Evolutionary conservation across 2,329 filamentous ascomycete species (phyloP).

Genomic region (Ilyonectria destructans): DNA sequence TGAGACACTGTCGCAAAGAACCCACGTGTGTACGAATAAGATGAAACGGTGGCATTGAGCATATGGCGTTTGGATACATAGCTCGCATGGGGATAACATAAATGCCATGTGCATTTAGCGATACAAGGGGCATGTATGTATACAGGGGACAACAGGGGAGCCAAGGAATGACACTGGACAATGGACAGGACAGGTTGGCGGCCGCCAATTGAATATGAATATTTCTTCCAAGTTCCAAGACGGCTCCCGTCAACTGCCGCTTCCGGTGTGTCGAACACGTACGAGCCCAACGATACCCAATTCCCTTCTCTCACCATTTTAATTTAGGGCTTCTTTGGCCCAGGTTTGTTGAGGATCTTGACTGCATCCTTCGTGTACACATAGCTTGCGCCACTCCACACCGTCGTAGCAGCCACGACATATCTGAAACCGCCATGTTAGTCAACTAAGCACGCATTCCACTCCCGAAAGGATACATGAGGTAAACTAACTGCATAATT

Average conservation of each 20-base stretch:
- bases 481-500: constrained; percentile 73
- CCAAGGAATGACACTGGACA: background rate
- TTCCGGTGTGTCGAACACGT: background rate
- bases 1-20: background rate
- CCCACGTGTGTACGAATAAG: constrained; percentile 16
- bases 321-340: constrained; percentile 39
- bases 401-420: constrained; percentile 88
- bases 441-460: background rate
- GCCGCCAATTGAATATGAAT: constrained; percentile 5
- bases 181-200: background rate
- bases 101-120: constrained; percentile 17
- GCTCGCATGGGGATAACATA: background rate
- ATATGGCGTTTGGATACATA: constrained; percentile 13
- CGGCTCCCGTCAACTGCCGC: background rate
- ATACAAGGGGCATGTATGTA: constrained; percentile 24
- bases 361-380: constrained; percentile 92
- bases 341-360: constrained; percentile 77
- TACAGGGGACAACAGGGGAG: constrained; percentile 4
- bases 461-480: background rate
- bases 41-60: background rate
- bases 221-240: background rate
- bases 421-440: constrained; percentile 69
- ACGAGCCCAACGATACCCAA: background rate
- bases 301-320: constrained; percentile 8
- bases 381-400: constrained; percentile 96